Conservation (phyloP, 345 rosid genomes). For the Rhizophora apiculata region DNA sequence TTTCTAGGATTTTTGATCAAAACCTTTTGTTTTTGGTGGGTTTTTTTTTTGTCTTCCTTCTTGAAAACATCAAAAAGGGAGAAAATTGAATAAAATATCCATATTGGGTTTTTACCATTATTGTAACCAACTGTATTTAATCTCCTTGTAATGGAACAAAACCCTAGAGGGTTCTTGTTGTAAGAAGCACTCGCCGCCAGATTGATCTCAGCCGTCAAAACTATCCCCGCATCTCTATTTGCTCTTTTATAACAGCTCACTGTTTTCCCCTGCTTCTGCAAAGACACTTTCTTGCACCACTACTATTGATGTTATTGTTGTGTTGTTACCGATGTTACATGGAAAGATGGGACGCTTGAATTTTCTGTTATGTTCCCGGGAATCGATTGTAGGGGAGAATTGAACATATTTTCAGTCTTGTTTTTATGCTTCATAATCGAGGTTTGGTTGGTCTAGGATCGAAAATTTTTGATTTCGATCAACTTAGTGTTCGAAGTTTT, state of each 20-base stretch:
- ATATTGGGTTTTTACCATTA: not conserved
- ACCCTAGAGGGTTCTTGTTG: conserved; percentile 85
- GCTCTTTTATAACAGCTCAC: not conserved
- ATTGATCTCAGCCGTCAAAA: conserved; percentile 48
- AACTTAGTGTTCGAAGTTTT: conserved; percentile 32
- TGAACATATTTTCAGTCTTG: conserved; percentile 7
- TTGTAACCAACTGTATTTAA: conserved; percentile 28
- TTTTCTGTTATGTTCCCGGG: conserved; percentile 14
- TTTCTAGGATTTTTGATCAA: conserved; percentile 11
- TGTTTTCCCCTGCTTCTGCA: not conserved
- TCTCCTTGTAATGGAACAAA: conserved; percentile 40
- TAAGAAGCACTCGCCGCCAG: conserved; percentile 75
- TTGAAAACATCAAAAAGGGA: not conserved
- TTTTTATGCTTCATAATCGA: conserved; percentile 11
- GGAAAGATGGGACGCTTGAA: conserved; percentile 15
- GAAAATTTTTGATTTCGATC: not conserved
- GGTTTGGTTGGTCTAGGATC: conserved; percentile 21
- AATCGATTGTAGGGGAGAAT: not conserved
- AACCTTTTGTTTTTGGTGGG: not conserved
- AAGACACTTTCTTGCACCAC: not conserved
- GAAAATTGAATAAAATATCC: not conserved
- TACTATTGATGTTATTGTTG: not conserved
- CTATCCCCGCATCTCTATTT: not conserved
- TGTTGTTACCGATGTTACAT: conserved; percentile 6
- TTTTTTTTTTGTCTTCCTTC: not conserved